These are phyloP conservation scores for Hanseniaspora hatyaiensis DNA, from an alignment of 805 yeast genomes.

Conservation along the genomic window DNA sequence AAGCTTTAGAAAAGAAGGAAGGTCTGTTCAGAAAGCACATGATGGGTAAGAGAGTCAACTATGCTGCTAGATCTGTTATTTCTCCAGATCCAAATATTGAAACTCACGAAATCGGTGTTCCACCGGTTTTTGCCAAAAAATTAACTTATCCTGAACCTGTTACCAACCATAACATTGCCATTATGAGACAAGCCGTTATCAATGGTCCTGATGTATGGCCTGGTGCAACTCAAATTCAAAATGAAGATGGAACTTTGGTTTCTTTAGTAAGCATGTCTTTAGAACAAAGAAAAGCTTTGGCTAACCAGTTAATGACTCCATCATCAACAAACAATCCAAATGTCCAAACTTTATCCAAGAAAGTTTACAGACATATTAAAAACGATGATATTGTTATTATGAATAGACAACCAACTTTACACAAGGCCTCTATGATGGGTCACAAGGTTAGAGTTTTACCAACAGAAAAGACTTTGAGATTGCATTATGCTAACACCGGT, in stretches of 20 bases:
- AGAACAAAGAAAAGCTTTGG: slow-evolving; percentile 90
- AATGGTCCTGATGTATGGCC: slow-evolving; percentile 99
- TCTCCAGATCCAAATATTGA: slow-evolving; percentile 98
- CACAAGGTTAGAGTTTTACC: slow-evolving; percentile 94
- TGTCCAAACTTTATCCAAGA: slow-evolving; percentile 64
- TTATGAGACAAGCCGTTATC: slow-evolving; percentile 83
- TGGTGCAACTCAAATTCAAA: slow-evolving; percentile 92
- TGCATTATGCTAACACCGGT: slow-evolving; percentile 98
- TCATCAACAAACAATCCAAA: slow-evolving; percentile 34
- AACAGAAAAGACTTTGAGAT: slow-evolving; percentile 88
- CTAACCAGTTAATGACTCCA: slow-evolving; percentile 90
- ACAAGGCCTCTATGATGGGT: slow-evolving; percentile 99
- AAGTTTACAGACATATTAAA: slow-evolving; percentile 86
- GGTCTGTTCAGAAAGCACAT: slow-evolving; percentile 96
- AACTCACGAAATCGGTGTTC: slow-evolving; percentile 96
- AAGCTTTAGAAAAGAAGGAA: slow-evolving; percentile 95
- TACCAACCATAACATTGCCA: slow-evolving; percentile 79
- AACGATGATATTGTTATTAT: slow-evolving; percentile 91
- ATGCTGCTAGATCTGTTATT: slow-evolving; percentile 97
- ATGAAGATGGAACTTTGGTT: slow-evolving; percentile 80
- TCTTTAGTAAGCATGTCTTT: slow-evolving; percentile 77
- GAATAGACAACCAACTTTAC: slow-evolving; percentile 99
- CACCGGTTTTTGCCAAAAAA: slow-evolving; percentile 94
- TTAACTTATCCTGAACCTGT: slow-evolving; percentile 98
- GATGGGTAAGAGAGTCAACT: slow-evolving; percentile 99